Conservation (phyloP, 2,329 filamentous ascomycete genomes). For the Sclerotinia spermophila region DNA sequence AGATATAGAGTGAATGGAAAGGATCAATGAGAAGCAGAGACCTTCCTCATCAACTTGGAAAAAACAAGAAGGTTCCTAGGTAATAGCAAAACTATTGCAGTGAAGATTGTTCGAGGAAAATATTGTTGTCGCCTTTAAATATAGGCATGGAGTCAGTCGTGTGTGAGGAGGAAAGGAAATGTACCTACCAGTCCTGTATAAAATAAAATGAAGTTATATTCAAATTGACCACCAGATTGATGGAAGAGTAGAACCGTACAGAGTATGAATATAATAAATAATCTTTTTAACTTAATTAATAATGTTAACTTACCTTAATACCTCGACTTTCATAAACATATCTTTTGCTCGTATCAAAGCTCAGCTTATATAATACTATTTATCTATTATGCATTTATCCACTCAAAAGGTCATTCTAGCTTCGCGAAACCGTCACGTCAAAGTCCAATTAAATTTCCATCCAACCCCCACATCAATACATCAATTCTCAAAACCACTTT, state of each 20-base stretch:
- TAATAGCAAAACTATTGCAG: not conserved
- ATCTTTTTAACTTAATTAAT: no score
- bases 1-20: not conserved
- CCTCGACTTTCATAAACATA: no score
- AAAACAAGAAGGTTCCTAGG: not conserved
- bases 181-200: not conserved
- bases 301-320: no score
- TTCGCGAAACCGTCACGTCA: not conserved
- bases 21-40: not conserved
- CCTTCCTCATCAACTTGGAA: not conserved
- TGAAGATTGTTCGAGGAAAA: not conserved
- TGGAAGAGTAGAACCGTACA: not conserved
- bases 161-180: not conserved
- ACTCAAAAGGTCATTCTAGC: not conserved
- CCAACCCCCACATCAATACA: constrained; percentile 11
- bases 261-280: not conserved
- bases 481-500: constrained; percentile 27
- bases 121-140: not conserved
- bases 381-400: not conserved
- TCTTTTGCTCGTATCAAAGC: not conserved
- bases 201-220: not conserved
- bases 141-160: constrained; percentile 2
- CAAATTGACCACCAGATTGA: not conserved
- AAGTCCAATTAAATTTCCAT: constrained; percentile 12
- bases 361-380: not conserved